Evolutionary conservation across 2,329 filamentous ascomycete genomes (phyloP).

Genomic region (Fusarium sp.): DNA sequence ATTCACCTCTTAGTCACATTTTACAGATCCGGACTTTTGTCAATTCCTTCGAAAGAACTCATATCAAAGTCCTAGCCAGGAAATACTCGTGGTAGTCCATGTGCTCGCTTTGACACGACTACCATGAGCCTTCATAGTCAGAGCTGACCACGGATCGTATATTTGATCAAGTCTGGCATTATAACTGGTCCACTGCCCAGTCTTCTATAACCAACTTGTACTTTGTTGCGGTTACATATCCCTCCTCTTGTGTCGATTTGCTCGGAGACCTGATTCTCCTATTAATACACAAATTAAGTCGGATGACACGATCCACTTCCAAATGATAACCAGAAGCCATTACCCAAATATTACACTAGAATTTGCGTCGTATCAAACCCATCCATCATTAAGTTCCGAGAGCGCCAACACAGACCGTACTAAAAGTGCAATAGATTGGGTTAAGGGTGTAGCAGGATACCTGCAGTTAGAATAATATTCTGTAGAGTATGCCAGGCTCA

Average conservation of each 20-base stretch:
- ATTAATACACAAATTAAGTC: constrained; percentile 20
- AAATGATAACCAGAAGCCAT: constrained; percentile 44
- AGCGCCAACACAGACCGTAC: constrained; percentile 37
- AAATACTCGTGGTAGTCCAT: neutral
- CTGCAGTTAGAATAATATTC: constrained; percentile 3
- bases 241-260: constrained; percentile 25
- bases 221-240: constrained; percentile 17
- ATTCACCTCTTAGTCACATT: neutral
- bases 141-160: neutral
- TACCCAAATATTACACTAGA: constrained; percentile 48
- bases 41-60: neutral
- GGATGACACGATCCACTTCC: constrained; percentile 2
- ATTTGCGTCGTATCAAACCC: constrained; percentile 35
- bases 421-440: constrained; percentile 18
- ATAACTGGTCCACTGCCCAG: neutral
- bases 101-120: neutral
- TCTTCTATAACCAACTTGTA: constrained; percentile 3
- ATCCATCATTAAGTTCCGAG: constrained; percentile 30
- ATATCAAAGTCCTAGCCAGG: neutral
- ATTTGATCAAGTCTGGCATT: neutral
- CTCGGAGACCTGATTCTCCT: constrained; percentile 19
- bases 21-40: neutral
- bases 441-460: constrained; percentile 6
- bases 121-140: neutral
- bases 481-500: constrained; percentile 12